Conservation (phyloP, 345 rosid species). For the Mercurialis annua region DNA sequence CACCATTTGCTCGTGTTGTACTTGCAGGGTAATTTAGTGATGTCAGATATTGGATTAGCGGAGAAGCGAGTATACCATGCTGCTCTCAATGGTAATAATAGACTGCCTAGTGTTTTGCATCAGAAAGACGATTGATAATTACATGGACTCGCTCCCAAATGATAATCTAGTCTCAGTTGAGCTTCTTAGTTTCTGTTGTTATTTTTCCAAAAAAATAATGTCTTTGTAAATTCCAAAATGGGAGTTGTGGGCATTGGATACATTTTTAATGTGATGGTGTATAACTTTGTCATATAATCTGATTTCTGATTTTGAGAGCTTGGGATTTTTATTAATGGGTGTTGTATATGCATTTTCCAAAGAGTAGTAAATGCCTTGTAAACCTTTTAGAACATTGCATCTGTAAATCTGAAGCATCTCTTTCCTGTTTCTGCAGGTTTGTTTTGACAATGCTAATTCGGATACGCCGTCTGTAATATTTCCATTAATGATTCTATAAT, state of each 20-base stretch:
- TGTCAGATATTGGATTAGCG: constrained; percentile 84
- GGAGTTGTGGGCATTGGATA: constrained; percentile 20
- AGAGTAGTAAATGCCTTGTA: constrained; percentile 24
- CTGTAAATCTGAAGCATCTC: constrained; percentile 77
- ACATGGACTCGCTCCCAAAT: constrained; percentile 54
- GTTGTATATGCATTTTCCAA: constrained; percentile 7
- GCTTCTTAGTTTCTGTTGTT: constrained; percentile 34
- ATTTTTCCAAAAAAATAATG: constrained; percentile 15
- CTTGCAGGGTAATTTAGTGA: constrained; percentile 73
- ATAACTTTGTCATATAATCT: constrained; percentile 16
- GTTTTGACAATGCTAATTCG: constrained; percentile 83
- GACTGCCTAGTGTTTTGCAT: constrained; percentile 95
- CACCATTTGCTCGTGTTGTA: constrained; percentile 9
- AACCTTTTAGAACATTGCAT: constrained; percentile 31
- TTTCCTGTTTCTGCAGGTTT: constrained; percentile 97
- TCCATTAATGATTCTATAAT: constrained; percentile 46
- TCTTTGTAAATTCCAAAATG: constrained; percentile 28
- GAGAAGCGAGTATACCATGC: constrained; percentile 97
- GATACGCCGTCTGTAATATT: constrained; percentile 73
- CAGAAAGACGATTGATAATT: constrained; percentile 86
- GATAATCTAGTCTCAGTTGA: constrained; percentile 36
- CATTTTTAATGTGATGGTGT: constrained; percentile 18
- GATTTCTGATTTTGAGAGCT: constrained; percentile 11
- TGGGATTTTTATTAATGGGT: not conserved
- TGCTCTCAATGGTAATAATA: constrained; percentile 98